Base-by-base conservation (phyloP, 2,329 filamentous ascomycete genomes). In the Cladophialophora immunda region DNA sequence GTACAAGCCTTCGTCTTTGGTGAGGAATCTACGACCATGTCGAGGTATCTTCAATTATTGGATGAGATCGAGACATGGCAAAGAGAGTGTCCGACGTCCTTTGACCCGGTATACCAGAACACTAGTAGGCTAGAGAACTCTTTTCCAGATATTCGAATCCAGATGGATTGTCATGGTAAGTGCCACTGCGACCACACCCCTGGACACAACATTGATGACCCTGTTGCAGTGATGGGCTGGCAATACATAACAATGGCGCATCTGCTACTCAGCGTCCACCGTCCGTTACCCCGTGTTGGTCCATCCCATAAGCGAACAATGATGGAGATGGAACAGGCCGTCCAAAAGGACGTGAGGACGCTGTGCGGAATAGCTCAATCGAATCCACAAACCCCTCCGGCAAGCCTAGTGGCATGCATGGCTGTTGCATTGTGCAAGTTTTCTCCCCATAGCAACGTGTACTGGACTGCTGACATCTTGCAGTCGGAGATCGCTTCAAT, bases 241-340 rank as follows among this genome's bases (percentile, higher is more conserved):
- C 61, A 64, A 45, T 64, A 64, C 61, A 64, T 64, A 13, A 47
- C 29, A 13, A 58, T 64, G 61, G 53, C 61, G 8, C 54, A 64
- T 36, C 32, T 64, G 29, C 41, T 64, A 15, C 54, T 64, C 27
- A 53, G n/a, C 27, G 61, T 38, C n/a, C 61, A 64, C 32, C 54
- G 32, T 25, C 54, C 61, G 9, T 58, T 64, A n/a, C 61, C 61
- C 2, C 54, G 61, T n/a, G 59, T 62, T 22, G 59, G 59, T 27
- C 59, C 50, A 6, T 17, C 29, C 25, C 50, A 54, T 19, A 41
- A 29, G 25, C 47, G 34, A 38, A 34, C 30, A 27, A 34, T 62
- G 47, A 38, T n/a, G 50, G 32, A 38, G 2, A 62, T 62, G 59
- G 47, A 62, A 52, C 3, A 54, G 25, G 59, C 36, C 4, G 30